Conservation (phyloP, 208 protist species). For the Vickermania spadyakhi region DNA sequence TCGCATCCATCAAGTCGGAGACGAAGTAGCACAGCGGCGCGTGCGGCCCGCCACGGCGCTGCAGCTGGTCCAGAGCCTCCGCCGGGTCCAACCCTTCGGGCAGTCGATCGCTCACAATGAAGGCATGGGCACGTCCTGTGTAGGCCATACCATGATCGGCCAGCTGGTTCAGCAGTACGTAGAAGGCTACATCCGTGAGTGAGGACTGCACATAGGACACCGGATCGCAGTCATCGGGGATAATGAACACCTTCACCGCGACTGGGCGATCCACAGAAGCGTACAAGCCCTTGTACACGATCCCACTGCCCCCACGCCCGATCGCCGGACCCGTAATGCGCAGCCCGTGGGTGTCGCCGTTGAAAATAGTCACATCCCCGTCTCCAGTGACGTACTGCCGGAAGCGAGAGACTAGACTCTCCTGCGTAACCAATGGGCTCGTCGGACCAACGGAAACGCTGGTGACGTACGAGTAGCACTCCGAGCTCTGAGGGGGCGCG, state of each 20-base stretch:
- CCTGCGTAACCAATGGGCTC: not conserved
- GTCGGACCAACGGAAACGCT: not conserved
- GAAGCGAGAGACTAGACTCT: constrained; percentile 50
- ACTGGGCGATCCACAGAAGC: constrained; percentile 26
- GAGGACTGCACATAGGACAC: constrained; percentile 68
- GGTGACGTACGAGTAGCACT: not conserved
- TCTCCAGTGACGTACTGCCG: constrained; percentile 35
- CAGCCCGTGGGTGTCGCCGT: constrained; percentile 30
- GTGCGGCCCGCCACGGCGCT: constrained; percentile 11
- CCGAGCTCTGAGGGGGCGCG: too few species aligned
- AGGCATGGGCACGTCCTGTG: constrained; percentile 54
- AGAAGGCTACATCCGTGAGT: constrained; percentile 76
- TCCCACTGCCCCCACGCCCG: constrained; percentile 63
- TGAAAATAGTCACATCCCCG: constrained; percentile 45
- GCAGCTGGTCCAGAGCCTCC: constrained; percentile 14
- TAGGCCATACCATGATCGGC: constrained; percentile 44
- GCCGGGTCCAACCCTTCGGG: constrained; percentile 41
- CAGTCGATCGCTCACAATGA: constrained; percentile 46
- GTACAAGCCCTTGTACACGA: constrained; percentile 69
- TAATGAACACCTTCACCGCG: constrained; percentile 78
- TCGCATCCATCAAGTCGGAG: constrained; percentile 78
- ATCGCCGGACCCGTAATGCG: constrained; percentile 31
- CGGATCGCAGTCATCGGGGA: constrained; percentile 41
- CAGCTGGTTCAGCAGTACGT: constrained; percentile 70
- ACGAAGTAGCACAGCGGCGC: constrained; percentile 70